Base-by-base conservation (phyloP, 805 yeast species). In the Yamadazyma olivae region DNA sequence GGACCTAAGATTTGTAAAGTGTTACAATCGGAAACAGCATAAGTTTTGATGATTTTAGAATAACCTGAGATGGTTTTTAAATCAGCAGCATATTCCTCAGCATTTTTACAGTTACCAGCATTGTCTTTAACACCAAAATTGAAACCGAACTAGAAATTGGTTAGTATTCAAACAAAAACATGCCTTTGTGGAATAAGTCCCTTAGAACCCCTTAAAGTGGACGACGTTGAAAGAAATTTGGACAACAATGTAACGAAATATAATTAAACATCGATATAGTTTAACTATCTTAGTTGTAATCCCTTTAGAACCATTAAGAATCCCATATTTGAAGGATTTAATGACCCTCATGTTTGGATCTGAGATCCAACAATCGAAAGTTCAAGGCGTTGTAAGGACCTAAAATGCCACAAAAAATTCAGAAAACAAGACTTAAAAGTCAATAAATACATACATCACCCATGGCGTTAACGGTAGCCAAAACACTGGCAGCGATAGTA, bases 11-110 rank as follows among this genome's bases (percentile, higher is more conserved):
- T 71, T 66, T 83, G 77, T 56, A 91, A 73, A 40, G 96, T 85
- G 75, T 89, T 81, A 74, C 97, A 91, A 64, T 87, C 95, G n/a
- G 95, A 81, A 32, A 84, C 89, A 20, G 97, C 93, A 59, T 88
- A 91, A 25, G 91, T 84, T 64, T 90, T 86, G 50, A 91, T 77
- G 33, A 75, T 74, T 43, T 67, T 64, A 27, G 93, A 65, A 67
- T 84, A 77, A 31, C 68, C 49, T 35, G 76, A 64, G 49, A 91
- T 64, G 24, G 68, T 59, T 17, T 70, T 68, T 48, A 91, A 72
- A 57, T 90, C 97, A 32, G 64, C 48, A 50, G 71, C 73, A 66
- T 79, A 91, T 53, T 88, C 95, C 13, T 64, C 57, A 32, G 85
- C 71, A 39, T 76, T 53, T 66, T 89, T 90, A 74, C 96, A 89